Evolutionary conservation across 2,329 filamentous ascomycete genomes (phyloP), one percentile per base, ranked within the genome.

Genomic region (Volutella citrinella): DNA sequence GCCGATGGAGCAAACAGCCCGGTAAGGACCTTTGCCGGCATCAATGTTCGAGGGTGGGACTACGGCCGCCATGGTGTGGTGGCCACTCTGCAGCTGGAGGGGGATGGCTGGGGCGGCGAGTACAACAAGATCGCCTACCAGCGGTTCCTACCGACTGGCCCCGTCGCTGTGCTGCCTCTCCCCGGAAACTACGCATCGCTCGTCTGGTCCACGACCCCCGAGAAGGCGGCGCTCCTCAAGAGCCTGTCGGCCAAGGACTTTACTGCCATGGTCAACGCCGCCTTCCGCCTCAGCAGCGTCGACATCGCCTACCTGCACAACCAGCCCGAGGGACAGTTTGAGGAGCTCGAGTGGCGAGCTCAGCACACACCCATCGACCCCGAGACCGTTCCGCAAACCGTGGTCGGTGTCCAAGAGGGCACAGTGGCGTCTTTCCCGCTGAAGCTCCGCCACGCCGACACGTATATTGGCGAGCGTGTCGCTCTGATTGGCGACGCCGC

Each of bases 1-100:
- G 94, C 93, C 4, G 93, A 98, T 54, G 93, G 93, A 12, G 88
- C 88, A 25, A 97, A 96, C 61, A 95, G 87, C 52, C 93, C 91
- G 3, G 93, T 98, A 11, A 81, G 93, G 23, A 74, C 81, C 0
- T 98, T 96, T 59, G 89, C 91, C 5, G 84, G 82, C 31, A 97
- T 98, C 49, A 72, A 82, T 26, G 87, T 83, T 36, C 77, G 82
- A 14, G 93, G 94, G 15, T 98, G 93, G 87, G 93, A 97, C 63
- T 98, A 98, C 62, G 76, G 79, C 31, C 78, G 90, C 23, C 85
- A 95, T 54, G 93, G 93, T 12, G 78, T 98, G 4, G 93, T 98
- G 13, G 93, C 93, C 32, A 95, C 90, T 3, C 68, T 98, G 12
- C 72, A 83, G 48, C 71, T 96, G 15, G 78, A 84, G 34, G 76